Evolutionary conservation across 148 eudicot species (phyloP).

Genomic region (Vaccinium darrowii): DNA sequence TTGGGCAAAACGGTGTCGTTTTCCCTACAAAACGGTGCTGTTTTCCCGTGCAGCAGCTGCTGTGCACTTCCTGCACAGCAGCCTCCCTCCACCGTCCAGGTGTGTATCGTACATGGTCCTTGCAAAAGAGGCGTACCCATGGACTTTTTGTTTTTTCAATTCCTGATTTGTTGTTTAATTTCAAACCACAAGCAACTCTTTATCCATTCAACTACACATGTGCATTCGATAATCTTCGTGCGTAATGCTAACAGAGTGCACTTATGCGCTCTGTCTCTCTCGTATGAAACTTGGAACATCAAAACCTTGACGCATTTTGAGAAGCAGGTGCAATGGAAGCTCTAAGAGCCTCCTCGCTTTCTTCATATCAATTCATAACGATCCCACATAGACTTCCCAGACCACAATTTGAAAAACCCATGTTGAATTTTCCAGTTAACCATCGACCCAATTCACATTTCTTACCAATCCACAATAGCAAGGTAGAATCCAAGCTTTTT

Average conservation of each 20-base stretch:
- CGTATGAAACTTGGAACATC: not conserved
- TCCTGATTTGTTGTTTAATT: not conserved
- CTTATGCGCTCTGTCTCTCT: not conserved
- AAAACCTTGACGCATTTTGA: not conserved
- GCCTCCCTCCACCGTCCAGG: too few relatives aligned
- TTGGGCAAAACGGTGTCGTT: too few relatives aligned
- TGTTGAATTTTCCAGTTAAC: not conserved
- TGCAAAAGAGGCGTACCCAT: too few relatives aligned
- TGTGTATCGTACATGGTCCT: too few relatives aligned
- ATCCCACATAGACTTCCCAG: slow-evolving; percentile 17
- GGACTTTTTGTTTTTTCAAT: too few relatives aligned
- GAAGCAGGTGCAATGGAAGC: slow-evolving; percentile 33
- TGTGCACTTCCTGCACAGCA: too few relatives aligned
- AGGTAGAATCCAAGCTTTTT: slow-evolving; percentile 19
- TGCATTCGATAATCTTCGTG: not conserved
- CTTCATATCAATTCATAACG: slow-evolving; percentile 21
- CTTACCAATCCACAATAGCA: slow-evolving; percentile 11
- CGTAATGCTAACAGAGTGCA: not conserved
- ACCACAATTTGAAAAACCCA: slow-evolving; percentile 16
- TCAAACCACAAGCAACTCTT: not conserved
- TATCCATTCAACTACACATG: not conserved
- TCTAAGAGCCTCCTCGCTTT: slow-evolving; percentile 25
- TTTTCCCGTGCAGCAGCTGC: too few relatives aligned
- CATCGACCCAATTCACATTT: slow-evolving; percentile 6
- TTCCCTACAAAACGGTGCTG: too few relatives aligned